Evolutionary conservation across 192 early-diverging fungal species (phyloP), one percentile per base, ranked within the genome.

Genomic region (Martensiomyces pterosporus): DNA sequence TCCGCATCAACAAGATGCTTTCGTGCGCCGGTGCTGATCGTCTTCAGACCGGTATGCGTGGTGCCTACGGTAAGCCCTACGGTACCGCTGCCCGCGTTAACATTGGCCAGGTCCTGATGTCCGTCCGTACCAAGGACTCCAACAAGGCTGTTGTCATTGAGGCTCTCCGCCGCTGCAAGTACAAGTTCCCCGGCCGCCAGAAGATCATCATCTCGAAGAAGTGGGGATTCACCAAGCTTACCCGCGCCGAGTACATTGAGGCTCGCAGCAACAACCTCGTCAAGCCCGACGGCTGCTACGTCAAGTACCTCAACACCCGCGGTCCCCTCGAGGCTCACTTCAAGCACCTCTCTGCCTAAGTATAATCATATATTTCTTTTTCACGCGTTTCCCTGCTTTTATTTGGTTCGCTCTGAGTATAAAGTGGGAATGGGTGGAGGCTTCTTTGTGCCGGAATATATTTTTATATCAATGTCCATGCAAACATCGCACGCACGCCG

Each of bases 1-100:
- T 92, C 60, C 92, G 96, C 54, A 98, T 98, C 88, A 97, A 98
- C 87, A 98, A 98, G 83, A 98, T 98, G 96, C 83, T 97, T 78
- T 95, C 92, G 49, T 98, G 95, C 76, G 96, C 96, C 55, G 96
- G 96, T 81, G 94, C 96, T 57, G 94, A 97, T 94, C 77, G 89
- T 79, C 85, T 98, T 53, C 96, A 98, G 80, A 87, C 86, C 60
- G 96, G 94, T 84, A 98, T 98, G 94, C 89, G 96, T 78, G 96
- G 96, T 77, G 96, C 96, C 69, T 97, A 84, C 64, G 96, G 94
- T 55, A 98, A 98, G 81, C 94, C 96, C 65, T 81, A 82, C 50
- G 92, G 93, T 57, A 81, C 82, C 55, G 96, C 91, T 50, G 96
- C 96, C 53, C 93, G 94, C 79, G 91, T 98, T 70, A 82, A 91